Evolutionary conservation across 1,139 yeast species (phyloP).

Genomic region (Candida glucosophila): DNA sequence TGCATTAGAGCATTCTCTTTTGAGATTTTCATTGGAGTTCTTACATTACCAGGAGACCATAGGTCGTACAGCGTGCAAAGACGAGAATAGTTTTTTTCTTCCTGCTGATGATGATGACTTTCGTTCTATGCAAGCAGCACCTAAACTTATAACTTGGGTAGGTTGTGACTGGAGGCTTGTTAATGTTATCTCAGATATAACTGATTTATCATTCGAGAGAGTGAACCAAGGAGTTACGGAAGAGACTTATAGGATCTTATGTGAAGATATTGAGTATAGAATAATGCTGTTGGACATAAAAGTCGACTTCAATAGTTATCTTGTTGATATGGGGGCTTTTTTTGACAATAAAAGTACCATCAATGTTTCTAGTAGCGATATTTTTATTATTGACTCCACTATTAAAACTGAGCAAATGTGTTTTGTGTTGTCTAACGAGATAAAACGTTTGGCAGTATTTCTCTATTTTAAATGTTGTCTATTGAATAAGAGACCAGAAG

Average conservation of each 20-base stretch:
- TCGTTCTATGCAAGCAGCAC: slow-evolving; percentile 3
- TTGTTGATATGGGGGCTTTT: too few relatives aligned
- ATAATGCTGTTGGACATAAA: slow-evolving; percentile 7
- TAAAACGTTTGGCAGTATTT: slow-evolving; percentile 15
- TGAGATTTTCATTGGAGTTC: slow-evolving; percentile 19
- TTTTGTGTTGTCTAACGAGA: slow-evolving; percentile 19
- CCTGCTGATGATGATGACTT: slow-evolving; percentile 9
- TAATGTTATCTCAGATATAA: slow-evolving; percentile 22
- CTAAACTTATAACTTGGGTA: slow-evolving; percentile 13
- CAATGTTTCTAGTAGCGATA: too few relatives aligned
- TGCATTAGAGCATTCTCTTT: slow-evolving; percentile 13
- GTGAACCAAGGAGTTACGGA: slow-evolving; percentile 9
- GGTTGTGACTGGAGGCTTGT: slow-evolving; percentile 23
- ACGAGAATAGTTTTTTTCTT: slow-evolving; percentile 16
- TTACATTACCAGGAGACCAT: slow-evolving; percentile 23
- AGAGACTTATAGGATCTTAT: slow-evolving; percentile 9
- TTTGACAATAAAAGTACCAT: too few relatives aligned
- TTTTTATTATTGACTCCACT: background rate
- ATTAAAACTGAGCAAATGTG: slow-evolving; percentile 13
- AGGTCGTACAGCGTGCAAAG: slow-evolving; percentile 27
- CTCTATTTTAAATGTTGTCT: slow-evolving; percentile 21
- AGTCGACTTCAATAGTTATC: too few relatives aligned
- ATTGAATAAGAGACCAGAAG: slow-evolving; percentile 12
- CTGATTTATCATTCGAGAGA: slow-evolving; percentile 26
- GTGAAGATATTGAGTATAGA: slow-evolving; percentile 8